Evolutionary conservation across 306 rosid species (phyloP).

Genomic region (Malus orientalis): DNA sequence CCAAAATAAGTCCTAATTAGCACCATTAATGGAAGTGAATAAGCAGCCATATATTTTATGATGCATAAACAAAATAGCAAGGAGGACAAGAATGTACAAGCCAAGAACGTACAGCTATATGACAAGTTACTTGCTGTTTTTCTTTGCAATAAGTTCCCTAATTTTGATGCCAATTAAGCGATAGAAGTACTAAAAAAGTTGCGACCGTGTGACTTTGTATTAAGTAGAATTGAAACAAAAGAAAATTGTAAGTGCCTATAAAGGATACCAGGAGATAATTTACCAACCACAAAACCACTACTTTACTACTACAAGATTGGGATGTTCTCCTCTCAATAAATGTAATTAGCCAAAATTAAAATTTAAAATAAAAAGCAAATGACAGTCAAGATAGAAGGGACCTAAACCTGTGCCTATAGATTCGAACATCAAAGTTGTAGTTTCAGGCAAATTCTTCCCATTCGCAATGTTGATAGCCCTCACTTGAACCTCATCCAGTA

Average conservation of each 20-base stretch:
- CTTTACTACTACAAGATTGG: too few relatives aligned
- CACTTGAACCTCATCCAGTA: constrained; percentile 88
- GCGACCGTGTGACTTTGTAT: neutral
- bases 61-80: neutral
- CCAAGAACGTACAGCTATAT: neutral
- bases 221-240: neutral
- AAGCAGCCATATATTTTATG: neutral
- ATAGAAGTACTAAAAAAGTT: neutral
- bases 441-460: constrained; percentile 72
- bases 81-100: neutral
- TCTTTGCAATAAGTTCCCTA: neutral
- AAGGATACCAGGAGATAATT: neutral
- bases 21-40: neutral
- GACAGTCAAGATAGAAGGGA: constrained; percentile 8
- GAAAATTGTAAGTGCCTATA: neutral
- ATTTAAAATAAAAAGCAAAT: neutral
- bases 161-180: neutral
- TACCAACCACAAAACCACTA: neutral
- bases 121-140: neutral
- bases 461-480: constrained; percentile 86
- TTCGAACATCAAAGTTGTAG: constrained; percentile 88
- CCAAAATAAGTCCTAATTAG: too few relatives aligned
- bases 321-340: neutral
- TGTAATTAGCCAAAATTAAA: neutral
- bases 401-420: constrained; percentile 83